Conservation (phyloP, 2,329 filamentous ascomycete genomes). For the Rutstroemia sp. region DNA sequence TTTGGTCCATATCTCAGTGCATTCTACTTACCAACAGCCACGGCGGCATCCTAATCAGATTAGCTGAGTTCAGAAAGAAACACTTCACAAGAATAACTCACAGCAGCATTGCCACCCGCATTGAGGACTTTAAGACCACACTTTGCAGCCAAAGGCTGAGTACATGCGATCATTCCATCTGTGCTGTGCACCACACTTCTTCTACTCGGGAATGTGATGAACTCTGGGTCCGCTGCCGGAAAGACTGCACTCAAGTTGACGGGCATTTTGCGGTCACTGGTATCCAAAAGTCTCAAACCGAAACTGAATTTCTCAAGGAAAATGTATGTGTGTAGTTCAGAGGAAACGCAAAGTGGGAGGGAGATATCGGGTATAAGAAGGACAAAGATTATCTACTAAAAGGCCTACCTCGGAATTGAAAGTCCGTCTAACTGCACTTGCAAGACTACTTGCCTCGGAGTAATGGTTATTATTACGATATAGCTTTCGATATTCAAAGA, state of each 20-base stretch:
- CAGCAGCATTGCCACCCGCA: constrained; percentile 86
- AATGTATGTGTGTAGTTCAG: neutral
- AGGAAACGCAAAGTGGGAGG: no score
- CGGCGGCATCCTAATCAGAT: constrained; percentile 72
- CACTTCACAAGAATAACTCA: constrained; percentile 37
- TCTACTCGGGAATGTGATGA: constrained; percentile 66
- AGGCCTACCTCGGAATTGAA: no score
- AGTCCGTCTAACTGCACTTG: no score
- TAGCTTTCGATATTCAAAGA: no score
- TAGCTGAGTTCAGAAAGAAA: neutral
- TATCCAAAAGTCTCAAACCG: neutral
- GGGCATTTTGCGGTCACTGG: constrained; percentile 22
- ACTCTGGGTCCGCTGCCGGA: constrained; percentile 32
- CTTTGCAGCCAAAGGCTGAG: constrained; percentile 81
- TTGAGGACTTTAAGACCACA: constrained; percentile 81
- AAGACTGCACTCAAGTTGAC: constrained; percentile 28
- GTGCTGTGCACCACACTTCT: constrained; percentile 91
- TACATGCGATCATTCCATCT: constrained; percentile 82
- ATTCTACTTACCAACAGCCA: constrained; percentile 65
- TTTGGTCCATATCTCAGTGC: neutral
- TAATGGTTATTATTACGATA: no score
- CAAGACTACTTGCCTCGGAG: no score
- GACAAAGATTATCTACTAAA: no score
- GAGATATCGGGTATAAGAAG: no score
- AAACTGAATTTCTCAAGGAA: neutral